phyloP scores from a whole-genome alignment of 805 yeast species.

The Spathaspora arborariae region DNA sequence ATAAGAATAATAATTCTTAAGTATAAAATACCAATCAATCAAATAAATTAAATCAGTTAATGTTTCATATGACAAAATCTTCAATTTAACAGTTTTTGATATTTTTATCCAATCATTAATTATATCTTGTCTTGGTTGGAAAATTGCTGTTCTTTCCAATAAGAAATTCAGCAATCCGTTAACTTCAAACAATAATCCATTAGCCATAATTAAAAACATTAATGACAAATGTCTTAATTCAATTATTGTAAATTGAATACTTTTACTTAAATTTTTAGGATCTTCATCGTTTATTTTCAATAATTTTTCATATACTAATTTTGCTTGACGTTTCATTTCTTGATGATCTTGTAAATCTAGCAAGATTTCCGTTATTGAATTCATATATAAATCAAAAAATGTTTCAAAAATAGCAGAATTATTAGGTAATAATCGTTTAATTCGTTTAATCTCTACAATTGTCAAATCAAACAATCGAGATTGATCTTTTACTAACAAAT shows the following conservation, averaged over 20 bases:
- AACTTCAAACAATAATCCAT: constrained; percentile 15
- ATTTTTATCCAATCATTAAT: constrained; percentile 13
- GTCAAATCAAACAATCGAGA: constrained; percentile 5
- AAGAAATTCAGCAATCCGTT: not conserved
- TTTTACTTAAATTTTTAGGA: constrained; percentile 4
- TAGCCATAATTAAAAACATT: constrained; percentile 16
- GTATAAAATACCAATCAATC: constrained; percentile 23
- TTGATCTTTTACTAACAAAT: constrained; percentile 4
- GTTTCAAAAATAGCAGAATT: constrained; percentile 4
- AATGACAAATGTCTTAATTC: constrained; percentile 17
- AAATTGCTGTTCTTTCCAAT: constrained; percentile 6
- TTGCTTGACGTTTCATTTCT: constrained; percentile 4
- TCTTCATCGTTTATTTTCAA: constrained; percentile 9
- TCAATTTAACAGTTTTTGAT: constrained; percentile 15
- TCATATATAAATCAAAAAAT: constrained; percentile 4
- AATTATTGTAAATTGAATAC: constrained; percentile 7
- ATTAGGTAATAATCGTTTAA: constrained; percentile 9
- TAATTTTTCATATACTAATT: constrained; percentile 6
- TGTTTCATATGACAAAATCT: constrained; percentile 15
- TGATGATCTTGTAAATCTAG: constrained; percentile 7
- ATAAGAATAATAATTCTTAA: constrained; percentile 17
- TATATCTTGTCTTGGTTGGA: constrained; percentile 12
- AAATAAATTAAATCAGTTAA: constrained; percentile 21
- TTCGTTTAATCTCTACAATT: constrained; percentile 10
- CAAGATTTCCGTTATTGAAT: constrained; percentile 4